Conservation (phyloP, 306 rosid genomes). For the Quercus wislizeni region DNA sequence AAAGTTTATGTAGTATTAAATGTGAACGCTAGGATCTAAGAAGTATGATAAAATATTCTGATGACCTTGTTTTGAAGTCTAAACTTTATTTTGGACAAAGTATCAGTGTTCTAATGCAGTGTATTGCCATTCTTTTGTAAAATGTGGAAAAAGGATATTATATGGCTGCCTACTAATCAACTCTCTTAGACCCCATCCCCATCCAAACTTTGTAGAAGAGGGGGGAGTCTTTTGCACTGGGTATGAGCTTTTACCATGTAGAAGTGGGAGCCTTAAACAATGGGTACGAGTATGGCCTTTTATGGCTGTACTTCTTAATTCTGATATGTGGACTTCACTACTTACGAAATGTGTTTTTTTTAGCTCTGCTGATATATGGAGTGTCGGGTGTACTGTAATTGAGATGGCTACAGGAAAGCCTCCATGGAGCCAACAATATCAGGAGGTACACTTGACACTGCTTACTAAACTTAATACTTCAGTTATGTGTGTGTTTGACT, state of each 20-base stretch:
- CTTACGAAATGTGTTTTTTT: slow-evolving; percentile 24
- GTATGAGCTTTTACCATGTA: too few species aligned
- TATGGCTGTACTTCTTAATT: slow-evolving; percentile 9
- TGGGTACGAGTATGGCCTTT: too few species aligned
- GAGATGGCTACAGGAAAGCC: slow-evolving; percentile 99
- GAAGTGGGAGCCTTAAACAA: too few species aligned
- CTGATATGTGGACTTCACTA: slow-evolving; percentile 22
- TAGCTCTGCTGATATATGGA: slow-evolving; percentile 98
- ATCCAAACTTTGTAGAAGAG: too few species aligned
- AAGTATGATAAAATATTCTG: background rate
- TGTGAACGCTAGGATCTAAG: slow-evolving; percentile 1
- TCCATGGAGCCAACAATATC: slow-evolving; percentile 97
- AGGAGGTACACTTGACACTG: slow-evolving; percentile 58
- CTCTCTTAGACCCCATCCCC: too few species aligned
- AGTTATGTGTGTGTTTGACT: background rate
- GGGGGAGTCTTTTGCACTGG: too few species aligned
- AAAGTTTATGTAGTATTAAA: background rate
- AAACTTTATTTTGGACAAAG: background rate
- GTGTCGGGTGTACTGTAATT: slow-evolving; percentile 94
- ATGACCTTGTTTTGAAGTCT: slow-evolving; percentile 1
- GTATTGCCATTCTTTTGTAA: background rate
- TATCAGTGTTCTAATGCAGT: background rate
- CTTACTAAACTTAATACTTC: slow-evolving; percentile 13
- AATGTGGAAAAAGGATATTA: background rate
- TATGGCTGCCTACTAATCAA: too few species aligned